These are phyloP conservation scores for Sutorius australiensis DNA, from an alignment of 768 basidiomycete species.

Conservation along the genomic window DNA sequence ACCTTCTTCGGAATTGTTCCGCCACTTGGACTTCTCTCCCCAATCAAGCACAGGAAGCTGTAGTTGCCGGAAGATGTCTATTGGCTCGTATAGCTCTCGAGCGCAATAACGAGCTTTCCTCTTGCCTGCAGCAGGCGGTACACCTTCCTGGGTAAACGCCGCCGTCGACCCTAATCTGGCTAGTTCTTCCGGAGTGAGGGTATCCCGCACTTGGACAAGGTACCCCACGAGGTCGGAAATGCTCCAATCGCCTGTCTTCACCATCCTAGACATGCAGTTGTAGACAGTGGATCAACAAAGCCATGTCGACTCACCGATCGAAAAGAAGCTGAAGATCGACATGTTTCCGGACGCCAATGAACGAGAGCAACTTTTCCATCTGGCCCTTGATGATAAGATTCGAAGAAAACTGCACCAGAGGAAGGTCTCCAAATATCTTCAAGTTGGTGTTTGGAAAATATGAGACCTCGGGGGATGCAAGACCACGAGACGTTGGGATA, in stretches of 20 bases:
- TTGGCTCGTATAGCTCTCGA: conserved; percentile 81
- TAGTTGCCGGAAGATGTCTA: conserved; percentile 64
- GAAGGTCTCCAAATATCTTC: conserved; percentile 73
- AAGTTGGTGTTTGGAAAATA: conserved; percentile 86
- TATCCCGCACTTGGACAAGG: conserved; percentile 74
- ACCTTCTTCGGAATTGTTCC: conserved; percentile 84
- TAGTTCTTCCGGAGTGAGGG: conserved; percentile 54
- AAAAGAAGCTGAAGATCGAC: conserved; percentile 95
- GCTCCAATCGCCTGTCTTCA: conserved; percentile 88
- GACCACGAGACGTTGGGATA: conserved; percentile 54
- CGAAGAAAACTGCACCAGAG: conserved; percentile 71
- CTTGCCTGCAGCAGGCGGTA: conserved; percentile 20
- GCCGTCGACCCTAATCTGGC: conserved; percentile 57
- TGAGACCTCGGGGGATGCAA: conserved; percentile 65
- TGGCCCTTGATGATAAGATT: conserved; percentile 58
- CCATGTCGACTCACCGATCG: conserved; percentile 51
- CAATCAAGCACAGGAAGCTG: conserved; percentile 85
- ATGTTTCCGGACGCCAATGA: conserved; percentile 83
- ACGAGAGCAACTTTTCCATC: conserved; percentile 66
- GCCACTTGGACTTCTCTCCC: conserved; percentile 79
- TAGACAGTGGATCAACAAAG: not conserved
- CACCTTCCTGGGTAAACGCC: conserved; percentile 68
- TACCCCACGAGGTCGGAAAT: conserved; percentile 83
- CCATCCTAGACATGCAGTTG: conserved; percentile 51
- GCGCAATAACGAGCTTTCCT: conserved; percentile 56